Conservation (phyloP, 257 asterid genomes). For the Solanum ossicruentum region DNA sequence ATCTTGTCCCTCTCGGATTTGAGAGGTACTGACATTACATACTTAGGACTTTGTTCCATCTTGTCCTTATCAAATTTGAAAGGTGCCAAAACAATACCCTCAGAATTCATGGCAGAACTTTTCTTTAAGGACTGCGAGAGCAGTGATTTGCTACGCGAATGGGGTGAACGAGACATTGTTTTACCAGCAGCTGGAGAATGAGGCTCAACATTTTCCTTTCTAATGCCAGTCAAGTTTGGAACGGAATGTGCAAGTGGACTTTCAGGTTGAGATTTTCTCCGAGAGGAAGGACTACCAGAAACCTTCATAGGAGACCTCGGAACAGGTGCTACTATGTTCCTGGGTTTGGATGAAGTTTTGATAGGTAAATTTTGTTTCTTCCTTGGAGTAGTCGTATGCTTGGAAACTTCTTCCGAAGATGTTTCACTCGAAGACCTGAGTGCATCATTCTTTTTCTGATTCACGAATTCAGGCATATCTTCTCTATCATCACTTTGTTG, state of each 20-base stretch:
- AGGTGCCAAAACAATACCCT: slow-evolving; percentile 28
- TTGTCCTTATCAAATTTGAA: slow-evolving; percentile 30
- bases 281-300: slow-evolving; percentile 30
- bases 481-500: slow-evolving; percentile 54
- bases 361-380: slow-evolving; percentile 42
- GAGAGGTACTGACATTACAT: background rate
- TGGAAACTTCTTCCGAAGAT: slow-evolving; percentile 29
- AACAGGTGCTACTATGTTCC: slow-evolving; percentile 39
- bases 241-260: slow-evolving; percentile 78
- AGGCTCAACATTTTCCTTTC: slow-evolving; percentile 70
- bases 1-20: background rate
- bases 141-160: slow-evolving; percentile 48
- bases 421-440: slow-evolving; percentile 30
- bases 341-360: slow-evolving; percentile 50
- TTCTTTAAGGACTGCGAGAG: slow-evolving; percentile 45
- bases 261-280: slow-evolving; percentile 57
- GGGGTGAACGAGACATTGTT: slow-evolving; percentile 40
- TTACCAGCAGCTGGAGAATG: slow-evolving; percentile 41
- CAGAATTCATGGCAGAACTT: slow-evolving; percentile 34
- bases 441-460: slow-evolving; percentile 24
- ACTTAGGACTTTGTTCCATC: slow-evolving; percentile 19
- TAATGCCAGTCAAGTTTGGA: slow-evolving; percentile 64
- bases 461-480: slow-evolving; percentile 29
- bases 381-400: slow-evolving; percentile 16
- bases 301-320: slow-evolving; percentile 43